Conservation (phyloP, 345 rosid species). For the Camelina laxa region DNA sequence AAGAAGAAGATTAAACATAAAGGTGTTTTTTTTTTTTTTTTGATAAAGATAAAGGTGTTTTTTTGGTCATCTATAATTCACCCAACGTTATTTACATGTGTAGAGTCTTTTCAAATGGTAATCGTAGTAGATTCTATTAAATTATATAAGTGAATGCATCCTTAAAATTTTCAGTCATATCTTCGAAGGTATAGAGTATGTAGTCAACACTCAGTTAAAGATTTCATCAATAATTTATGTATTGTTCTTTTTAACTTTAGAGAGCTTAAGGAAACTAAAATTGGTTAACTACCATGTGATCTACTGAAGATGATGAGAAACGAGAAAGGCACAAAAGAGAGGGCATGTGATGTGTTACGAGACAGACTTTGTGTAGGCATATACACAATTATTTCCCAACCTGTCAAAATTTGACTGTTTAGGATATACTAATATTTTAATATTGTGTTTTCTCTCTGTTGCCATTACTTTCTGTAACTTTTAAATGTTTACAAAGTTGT, state of each 20-base stretch:
- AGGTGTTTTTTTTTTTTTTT: no score
- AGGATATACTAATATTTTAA: slow-evolving; percentile 6
- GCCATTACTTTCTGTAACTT: background rate
- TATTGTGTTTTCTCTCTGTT: background rate
- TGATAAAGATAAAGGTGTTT: no score
- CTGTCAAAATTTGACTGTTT: slow-evolving; percentile 38
- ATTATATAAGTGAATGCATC: background rate
- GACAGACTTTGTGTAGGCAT: slow-evolving; percentile 8
- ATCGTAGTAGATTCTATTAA: background rate
- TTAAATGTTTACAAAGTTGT: slow-evolving; percentile 14
- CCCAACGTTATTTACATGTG: no score
- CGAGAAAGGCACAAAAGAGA: slow-evolving; percentile 27
- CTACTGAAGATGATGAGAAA: slow-evolving; percentile 20
- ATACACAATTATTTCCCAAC: slow-evolving; percentile 37
- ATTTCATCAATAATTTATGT: background rate
- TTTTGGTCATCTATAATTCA: no score
- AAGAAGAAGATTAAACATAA: no score
- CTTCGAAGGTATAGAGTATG: background rate
- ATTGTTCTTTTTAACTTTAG: background rate
- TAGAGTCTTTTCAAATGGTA: background rate
- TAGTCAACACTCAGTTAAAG: background rate
- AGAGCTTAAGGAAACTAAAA: slow-evolving; percentile 6
- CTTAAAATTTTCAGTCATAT: background rate
- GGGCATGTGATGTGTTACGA: slow-evolving; percentile 42
- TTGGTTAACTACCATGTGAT: slow-evolving; percentile 18